A percentile compares a stretch with the other conserved stretches of the same genome.
Conservation (phyloP, 371 early-diverging fungal genomes). For the Entomophthora muscae region DNA sequence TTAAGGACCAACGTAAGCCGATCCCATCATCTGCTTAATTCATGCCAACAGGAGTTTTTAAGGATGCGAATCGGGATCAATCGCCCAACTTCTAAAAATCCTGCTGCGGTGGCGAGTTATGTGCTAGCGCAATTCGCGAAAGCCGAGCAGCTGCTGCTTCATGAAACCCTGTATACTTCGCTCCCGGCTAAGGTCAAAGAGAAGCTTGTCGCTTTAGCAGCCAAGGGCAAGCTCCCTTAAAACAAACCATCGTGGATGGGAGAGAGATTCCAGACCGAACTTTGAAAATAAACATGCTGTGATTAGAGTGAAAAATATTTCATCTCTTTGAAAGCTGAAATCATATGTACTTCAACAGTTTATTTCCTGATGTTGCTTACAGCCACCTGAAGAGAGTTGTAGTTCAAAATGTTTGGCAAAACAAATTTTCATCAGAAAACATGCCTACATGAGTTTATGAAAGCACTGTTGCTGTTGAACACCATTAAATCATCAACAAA, state of each 20-base stretch:
- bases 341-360: too few species aligned
- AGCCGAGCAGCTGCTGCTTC: background rate
- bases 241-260: too few species aligned
- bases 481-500: too few species aligned
- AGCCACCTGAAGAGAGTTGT: too few species aligned
- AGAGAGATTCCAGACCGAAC: too few species aligned
- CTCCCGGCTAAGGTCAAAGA: background rate
- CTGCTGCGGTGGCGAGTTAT: constrained; percentile 1
- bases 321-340: background rate
- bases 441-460: too few species aligned
- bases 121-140: constrained; percentile 5
- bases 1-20: constrained; percentile 17
- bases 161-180: background rate
- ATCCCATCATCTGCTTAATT: background rate
- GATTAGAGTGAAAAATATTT: background rate
- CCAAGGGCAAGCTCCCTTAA: too few species aligned
- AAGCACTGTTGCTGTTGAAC: too few species aligned
- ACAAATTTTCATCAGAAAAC: too few species aligned
- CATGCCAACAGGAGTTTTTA: constrained; percentile 11
- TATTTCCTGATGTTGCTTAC: too few species aligned
- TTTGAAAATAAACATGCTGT: background rate
- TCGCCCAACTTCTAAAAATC: constrained; percentile 9
- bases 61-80: constrained; percentile 10
- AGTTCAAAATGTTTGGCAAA: too few species aligned
- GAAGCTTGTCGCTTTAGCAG: background rate